Conservation (phyloP, 1,139 yeast genomes). For the Eremothecium cymbalariae region DNA sequence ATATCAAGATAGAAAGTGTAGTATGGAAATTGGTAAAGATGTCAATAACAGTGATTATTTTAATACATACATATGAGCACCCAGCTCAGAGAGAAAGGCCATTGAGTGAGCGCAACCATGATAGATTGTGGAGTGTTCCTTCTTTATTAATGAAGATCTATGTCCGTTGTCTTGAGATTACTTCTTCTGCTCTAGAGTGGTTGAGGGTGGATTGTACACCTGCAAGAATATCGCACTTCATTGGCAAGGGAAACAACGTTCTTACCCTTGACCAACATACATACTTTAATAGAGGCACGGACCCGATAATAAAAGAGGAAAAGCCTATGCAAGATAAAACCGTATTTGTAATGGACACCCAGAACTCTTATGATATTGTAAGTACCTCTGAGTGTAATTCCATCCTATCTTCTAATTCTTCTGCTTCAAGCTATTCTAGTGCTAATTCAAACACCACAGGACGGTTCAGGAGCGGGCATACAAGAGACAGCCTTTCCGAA, state of each 20-base stretch:
- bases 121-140: slow-evolving; percentile 3
- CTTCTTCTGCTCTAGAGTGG: slow-evolving; percentile 1
- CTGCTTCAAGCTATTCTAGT: slow-evolving; percentile 4
- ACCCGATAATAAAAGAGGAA: neutral
- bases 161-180: neutral
- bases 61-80: slow-evolving; percentile 4
- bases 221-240: neutral
- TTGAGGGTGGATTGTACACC: slow-evolving; percentile 1
- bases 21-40: neutral
- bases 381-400: slow-evolving; percentile 4
- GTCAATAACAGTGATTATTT: slow-evolving; percentile 2
- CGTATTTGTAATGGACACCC: slow-evolving; percentile 1
- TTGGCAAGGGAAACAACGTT: neutral
- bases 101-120: slow-evolving; percentile 1
- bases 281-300: slow-evolving; percentile 1
- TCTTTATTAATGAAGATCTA: slow-evolving; percentile 1
- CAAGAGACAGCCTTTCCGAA: too few species aligned
- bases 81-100: slow-evolving; percentile 6
- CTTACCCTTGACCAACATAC: slow-evolving; percentile 1
- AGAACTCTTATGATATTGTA: slow-evolving; percentile 3
- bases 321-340: neutral
- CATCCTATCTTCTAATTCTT: slow-evolving; percentile 2
- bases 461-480: neutral
- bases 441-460: neutral
- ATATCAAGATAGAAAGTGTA: neutral